Base-by-base conservation (phyloP, 352 stramenopile species). In the Globisporangium paddicum region DNA sequence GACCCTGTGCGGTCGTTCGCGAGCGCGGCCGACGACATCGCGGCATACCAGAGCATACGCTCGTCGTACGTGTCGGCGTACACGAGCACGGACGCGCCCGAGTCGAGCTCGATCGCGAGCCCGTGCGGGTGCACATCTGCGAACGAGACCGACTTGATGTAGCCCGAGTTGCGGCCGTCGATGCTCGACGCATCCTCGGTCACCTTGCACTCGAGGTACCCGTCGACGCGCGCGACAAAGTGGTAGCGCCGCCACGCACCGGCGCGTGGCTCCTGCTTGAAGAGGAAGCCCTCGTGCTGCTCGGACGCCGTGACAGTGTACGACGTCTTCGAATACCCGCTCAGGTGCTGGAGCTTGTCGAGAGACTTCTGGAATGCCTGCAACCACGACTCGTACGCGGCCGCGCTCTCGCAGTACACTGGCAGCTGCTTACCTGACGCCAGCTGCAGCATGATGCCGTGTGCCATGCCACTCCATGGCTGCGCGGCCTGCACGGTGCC, bases 31-130 rank as follows among this genome's bases (percentile, higher is more conserved):
- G 82, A 73, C 7, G 86, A 83, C 44, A 93, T 85, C 18, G 80
- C 81, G 0, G 71, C 73, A 60, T 91, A 90, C 86, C 86, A 95
- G 10, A 92, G 69, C 80, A 90, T 91, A 52, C 81, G 72, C 53
- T 92, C 82, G 57, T 91, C 82, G 59, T 90, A 93, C 16, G 81
- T 79, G 34, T 92, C 79, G 0, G 83, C 76, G 51, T 93, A 91
- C 51, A 89, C 84, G 32, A 91, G 73, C 51, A 95, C 66, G 11
- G 73, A 79, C 4, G 66, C 53, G 52, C 77, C 80, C n/a, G 71
- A 72, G 50, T 79, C 83, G 0, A 95, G 56, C 48, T 90, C 63
- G 44, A 95, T 90, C 16, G 72, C 72, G 26, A 95, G 67, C 2
- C 76, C 83, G 55, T 92, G 87, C 2, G 71, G 65, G 55, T 90